Percentiles rank a stretch among this genome's conserved stretches.
Conservation (phyloP, 2,329 filamentous ascomycete genomes). For the Lachnellula arida region DNA sequence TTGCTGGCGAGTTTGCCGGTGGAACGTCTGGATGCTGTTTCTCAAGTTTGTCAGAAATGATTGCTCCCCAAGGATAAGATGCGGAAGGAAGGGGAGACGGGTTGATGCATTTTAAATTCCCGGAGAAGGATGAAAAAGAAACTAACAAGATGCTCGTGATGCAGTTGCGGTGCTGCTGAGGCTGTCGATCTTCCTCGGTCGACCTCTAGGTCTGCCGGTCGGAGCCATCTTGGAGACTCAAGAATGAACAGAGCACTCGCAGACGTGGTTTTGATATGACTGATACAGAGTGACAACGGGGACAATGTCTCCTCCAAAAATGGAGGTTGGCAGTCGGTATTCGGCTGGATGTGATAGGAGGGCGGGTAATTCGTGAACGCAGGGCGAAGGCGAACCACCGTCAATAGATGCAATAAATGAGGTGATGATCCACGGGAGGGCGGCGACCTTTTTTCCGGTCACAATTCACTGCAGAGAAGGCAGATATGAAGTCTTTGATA, state of each 20-base stretch:
- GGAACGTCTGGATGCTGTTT: constrained; percentile 21
- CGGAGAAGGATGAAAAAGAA: background rate
- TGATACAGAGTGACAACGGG: no score
- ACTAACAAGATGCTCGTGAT: constrained; percentile 26
- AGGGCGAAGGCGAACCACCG: background rate
- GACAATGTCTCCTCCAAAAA: background rate
- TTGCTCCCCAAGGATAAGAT: background rate
- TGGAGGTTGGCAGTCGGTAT: background rate
- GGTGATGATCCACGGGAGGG: background rate
- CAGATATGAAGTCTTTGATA: no score
- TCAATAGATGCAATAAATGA: background rate
- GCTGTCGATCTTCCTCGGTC: constrained; percentile 18
- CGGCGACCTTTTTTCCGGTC: background rate
- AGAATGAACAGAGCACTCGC: background rate
- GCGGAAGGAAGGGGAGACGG: background rate
- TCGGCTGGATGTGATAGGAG: background rate
- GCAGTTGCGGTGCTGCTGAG: constrained; percentile 11
- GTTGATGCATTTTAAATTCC: background rate
- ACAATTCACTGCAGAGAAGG: background rate
- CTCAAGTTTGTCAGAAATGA: constrained; percentile 8
- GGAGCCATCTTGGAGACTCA: constrained; percentile 16
- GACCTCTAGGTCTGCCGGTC: constrained; percentile 17
- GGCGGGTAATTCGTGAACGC: background rate
- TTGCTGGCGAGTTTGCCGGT: constrained; percentile 11
- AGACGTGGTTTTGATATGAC: no score